These are phyloP conservation scores for Akanthomyces uredinophilus DNA, from an alignment of 2,329 filamentous ascomycete genomes.

Conservation along the genomic window DNA sequence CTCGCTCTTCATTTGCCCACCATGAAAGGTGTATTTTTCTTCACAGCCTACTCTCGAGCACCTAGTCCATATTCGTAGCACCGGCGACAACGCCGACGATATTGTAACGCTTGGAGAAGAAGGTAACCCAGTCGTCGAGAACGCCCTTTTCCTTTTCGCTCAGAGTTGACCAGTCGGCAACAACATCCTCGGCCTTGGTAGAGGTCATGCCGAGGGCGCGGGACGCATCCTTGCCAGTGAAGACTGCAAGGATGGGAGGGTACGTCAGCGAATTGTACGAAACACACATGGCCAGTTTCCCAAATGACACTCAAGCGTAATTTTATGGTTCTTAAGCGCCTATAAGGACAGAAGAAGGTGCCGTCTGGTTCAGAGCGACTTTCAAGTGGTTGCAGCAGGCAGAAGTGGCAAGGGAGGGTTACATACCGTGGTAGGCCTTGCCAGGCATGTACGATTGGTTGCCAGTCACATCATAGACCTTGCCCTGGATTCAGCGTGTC, in stretches of 20 bases:
- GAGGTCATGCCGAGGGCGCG: slow-evolving; percentile 82
- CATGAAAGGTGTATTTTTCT: neutral
- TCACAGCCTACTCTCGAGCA: slow-evolving; percentile 13
- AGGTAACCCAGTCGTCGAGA: slow-evolving; percentile 88
- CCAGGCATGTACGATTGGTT: slow-evolving; percentile 43
- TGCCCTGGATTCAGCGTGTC: slow-evolving; percentile 55
- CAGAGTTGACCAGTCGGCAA: slow-evolving; percentile 76
- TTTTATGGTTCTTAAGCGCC: too few relatives aligned
- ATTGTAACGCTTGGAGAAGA: slow-evolving; percentile 96
- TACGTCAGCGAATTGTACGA: slow-evolving; percentile 16
- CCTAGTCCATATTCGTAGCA: slow-evolving; percentile 50
- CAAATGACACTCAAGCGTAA: neutral
- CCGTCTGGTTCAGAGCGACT: too few relatives aligned
- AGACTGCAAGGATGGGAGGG: slow-evolving; percentile 54
- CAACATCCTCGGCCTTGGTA: slow-evolving; percentile 77
- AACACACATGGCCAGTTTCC: slow-evolving; percentile 4
- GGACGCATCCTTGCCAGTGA: slow-evolving; percentile 94
- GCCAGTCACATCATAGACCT: slow-evolving; percentile 87
- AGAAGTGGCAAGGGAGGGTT: neutral
- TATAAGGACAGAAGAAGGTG: neutral
- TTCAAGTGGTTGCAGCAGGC: neutral
- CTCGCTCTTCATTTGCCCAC: neutral
- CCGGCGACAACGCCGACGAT: slow-evolving; percentile 66
- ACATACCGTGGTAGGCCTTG: slow-evolving; percentile 74
- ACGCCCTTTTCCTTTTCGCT: slow-evolving; percentile 79